Evolutionary conservation across 2,329 filamentous ascomycete species (phyloP).

Genomic region (Endocalyx cinctus): DNA sequence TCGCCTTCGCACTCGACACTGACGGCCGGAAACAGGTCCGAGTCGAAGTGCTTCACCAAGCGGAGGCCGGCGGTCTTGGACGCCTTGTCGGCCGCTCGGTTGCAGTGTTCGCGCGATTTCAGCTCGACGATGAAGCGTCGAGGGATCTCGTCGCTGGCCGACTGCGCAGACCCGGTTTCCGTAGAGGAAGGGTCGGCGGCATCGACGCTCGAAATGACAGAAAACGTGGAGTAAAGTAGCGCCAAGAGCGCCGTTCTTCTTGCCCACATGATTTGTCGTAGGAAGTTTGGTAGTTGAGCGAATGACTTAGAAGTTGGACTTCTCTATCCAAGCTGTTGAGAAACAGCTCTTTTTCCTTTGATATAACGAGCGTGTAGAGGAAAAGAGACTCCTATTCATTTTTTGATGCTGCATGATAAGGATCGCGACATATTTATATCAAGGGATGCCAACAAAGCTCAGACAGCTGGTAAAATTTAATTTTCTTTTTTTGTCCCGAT

Average conservation of each 20-base stretch:
- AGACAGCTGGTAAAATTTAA: too few species aligned
- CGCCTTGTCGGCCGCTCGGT: conserved; percentile 10
- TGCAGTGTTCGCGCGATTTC: conserved; percentile 12
- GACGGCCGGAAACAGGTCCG: conserved; percentile 18
- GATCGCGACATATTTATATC: too few species aligned
- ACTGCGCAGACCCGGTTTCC: not conserved
- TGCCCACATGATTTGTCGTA: not conserved
- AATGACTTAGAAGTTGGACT: too few species aligned
- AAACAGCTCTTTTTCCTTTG: too few species aligned
- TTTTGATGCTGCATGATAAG: too few species aligned
- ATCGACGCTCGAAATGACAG: too few species aligned
- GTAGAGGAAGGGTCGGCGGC: not conserved
- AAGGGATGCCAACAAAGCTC: too few species aligned
- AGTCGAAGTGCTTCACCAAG: conserved; percentile 19
- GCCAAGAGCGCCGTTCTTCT: not conserved
- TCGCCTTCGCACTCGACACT: conserved; percentile 16
- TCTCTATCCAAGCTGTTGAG: too few species aligned
- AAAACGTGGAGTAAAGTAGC: not conserved
- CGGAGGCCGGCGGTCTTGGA: conserved; percentile 11
- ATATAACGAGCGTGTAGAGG: too few species aligned
- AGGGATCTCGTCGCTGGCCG: conserved; percentile 10
- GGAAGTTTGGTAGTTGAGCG: too few species aligned
- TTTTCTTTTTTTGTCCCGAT: too few species aligned
- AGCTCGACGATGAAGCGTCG: conserved; percentile 20
- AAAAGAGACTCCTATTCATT: too few species aligned